Conservation (phyloP, 2,329 filamentous ascomycete genomes). For the Aspergillus ustus region DNA sequence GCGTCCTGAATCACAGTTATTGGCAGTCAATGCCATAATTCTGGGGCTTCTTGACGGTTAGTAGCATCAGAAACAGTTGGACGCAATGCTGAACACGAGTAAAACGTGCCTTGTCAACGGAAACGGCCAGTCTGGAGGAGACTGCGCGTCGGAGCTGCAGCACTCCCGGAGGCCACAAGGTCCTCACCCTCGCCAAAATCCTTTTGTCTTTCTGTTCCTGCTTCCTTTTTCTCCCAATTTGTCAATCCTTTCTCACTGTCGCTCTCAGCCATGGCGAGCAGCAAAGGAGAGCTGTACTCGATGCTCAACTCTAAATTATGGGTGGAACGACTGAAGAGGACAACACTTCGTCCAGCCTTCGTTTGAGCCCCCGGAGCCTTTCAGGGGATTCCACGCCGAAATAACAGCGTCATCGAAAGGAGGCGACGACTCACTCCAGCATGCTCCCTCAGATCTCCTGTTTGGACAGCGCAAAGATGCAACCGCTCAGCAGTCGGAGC, state of each 20-base stretch:
- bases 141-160: not conserved
- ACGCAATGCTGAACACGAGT: no score
- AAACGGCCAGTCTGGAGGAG: not conserved
- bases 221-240: not conserved
- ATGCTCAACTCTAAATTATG: not conserved
- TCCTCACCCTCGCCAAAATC: slow-evolving; percentile 7
- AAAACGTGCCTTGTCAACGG: not conserved
- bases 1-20: no score
- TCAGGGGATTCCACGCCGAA: not conserved
- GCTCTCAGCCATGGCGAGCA: not conserved
- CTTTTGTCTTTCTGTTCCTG: not conserved
- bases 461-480: not conserved
- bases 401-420: not conserved
- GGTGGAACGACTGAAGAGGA: not conserved
- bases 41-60: no score
- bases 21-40: no score
- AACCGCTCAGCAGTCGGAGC: not conserved
- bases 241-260: not conserved
- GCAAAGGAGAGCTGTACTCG: not conserved
- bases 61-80: no score
- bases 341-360: not conserved
- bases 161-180: slow-evolving; percentile 1
- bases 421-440: not conserved
- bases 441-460: not conserved
- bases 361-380: not conserved